phyloP scores from a whole-genome alignment of 164 flowering plant genomes.

The Annona cherimola region DNA sequence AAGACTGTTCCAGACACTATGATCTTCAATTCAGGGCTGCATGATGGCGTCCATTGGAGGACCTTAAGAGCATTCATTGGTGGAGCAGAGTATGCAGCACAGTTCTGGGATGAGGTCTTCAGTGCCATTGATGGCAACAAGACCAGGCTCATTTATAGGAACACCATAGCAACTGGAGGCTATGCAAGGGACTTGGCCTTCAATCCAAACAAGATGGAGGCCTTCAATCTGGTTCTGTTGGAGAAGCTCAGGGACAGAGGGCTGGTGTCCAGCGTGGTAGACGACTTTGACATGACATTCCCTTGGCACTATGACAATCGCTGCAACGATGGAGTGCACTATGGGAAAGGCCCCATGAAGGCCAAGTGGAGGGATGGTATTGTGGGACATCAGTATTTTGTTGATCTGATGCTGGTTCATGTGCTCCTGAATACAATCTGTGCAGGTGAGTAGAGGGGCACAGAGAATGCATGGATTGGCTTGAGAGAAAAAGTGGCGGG shows the following conservation, averaged over 20 bases:
- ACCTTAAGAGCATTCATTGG: constrained; percentile 37
- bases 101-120: constrained; percentile 69
- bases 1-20: constrained; percentile 66
- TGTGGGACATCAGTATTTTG: constrained; percentile 93
- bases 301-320: constrained; percentile 93
- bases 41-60: constrained; percentile 70
- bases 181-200: constrained; percentile 68
- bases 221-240: constrained; percentile 56
- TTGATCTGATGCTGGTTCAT: constrained; percentile 86
- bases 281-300: constrained; percentile 78
- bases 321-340: constrained; percentile 95
- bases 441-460: constrained; percentile 18
- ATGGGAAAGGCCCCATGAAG: constrained; percentile 82
- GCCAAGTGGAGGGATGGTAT: constrained; percentile 80
- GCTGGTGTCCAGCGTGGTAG: constrained; percentile 47
- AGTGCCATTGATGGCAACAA: constrained; percentile 41
- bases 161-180: constrained; percentile 82
- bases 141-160: constrained; percentile 45
- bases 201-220: constrained; percentile 89
- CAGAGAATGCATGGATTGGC: not conserved
- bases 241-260: constrained; percentile 58
- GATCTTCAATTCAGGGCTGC: constrained; percentile 89
- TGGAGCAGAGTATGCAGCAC: constrained; percentile 61
- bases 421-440: constrained; percentile 71
- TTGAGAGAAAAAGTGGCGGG: not conserved